A percentile compares a stretch with the other conserved stretches of the same genome.
These are phyloP conservation scores for Clitopilus passeckerianus DNA, from an alignment of 768 basidiomycete species.

Conservation along the genomic window DNA sequence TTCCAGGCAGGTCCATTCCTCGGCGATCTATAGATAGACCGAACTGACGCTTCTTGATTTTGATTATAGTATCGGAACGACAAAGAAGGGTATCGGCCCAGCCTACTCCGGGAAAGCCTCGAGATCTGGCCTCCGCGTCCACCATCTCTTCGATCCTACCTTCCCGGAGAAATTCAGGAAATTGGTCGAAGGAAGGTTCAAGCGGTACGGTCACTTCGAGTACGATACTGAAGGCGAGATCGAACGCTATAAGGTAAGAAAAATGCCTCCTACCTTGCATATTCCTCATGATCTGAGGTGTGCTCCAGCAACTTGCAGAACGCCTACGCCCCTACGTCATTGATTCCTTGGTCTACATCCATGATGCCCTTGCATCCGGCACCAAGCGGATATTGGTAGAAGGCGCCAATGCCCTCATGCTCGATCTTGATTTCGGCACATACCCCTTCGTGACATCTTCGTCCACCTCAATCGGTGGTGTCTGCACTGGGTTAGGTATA, in stretches of 20 bases:
- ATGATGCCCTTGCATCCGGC: conserved; percentile 66
- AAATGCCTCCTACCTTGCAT: background rate
- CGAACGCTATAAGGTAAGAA: conserved; percentile 74
- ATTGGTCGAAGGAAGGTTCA: conserved; percentile 95
- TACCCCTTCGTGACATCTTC: conserved; percentile 98
- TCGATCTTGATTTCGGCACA: conserved; percentile 96
- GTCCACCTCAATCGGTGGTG: conserved; percentile 89
- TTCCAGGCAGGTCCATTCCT: conserved; percentile 47
- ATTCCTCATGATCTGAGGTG: background rate
- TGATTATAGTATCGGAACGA: conserved; percentile 82
- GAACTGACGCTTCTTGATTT: background rate
- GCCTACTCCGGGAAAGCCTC: conserved; percentile 98
- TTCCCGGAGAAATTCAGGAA: conserved; percentile 93
- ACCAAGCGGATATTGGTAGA: conserved; percentile 84
- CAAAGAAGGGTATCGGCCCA: conserved; percentile 97
- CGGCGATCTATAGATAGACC: background rate
- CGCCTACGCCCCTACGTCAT: conserved; percentile 84
- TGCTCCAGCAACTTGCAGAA: conserved; percentile 67
- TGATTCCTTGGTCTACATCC: conserved; percentile 84
- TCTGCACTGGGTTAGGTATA: conserved; percentile 96
- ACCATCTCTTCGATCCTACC: conserved; percentile 88
- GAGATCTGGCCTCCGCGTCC: conserved; percentile 90
- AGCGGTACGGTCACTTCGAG: conserved; percentile 96
- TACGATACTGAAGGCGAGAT: conserved; percentile 99
- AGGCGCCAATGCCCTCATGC: conserved; percentile 98